phyloP scores from a whole-genome alignment of 768 basidiomycete species.

The Flagelloscypha sp. region DNA sequence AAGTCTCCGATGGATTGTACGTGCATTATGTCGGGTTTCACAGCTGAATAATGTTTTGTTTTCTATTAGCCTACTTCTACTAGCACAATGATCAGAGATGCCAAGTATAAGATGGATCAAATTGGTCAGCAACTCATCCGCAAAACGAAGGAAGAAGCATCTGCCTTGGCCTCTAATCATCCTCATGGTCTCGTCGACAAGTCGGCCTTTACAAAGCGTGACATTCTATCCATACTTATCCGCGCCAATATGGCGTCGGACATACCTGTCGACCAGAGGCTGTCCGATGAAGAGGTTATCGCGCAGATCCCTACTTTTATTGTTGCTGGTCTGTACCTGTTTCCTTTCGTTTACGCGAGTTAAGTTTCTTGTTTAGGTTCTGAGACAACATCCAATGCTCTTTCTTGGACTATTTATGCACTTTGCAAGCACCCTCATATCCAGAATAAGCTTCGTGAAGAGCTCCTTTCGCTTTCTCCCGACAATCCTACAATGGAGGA shows the following conservation, averaged over 20 bases:
- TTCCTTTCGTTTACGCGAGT: conserved; percentile 16
- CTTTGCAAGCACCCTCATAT: conserved; percentile 28
- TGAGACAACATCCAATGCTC: conserved; percentile 11
- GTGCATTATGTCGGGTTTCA: too few relatives aligned
- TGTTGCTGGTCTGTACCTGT: conserved; percentile 36
- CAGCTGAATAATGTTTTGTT: too few relatives aligned
- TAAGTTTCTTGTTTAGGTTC: neutral
- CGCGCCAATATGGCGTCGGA: conserved; percentile 39
- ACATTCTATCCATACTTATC: conserved; percentile 35
- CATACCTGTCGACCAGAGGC: conserved; percentile 25
- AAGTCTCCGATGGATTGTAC: too few relatives aligned
- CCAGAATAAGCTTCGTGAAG: conserved; percentile 37
- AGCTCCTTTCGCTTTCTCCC: conserved; percentile 29
- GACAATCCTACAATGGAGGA: conserved; percentile 44
- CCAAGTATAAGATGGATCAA: too few relatives aligned
- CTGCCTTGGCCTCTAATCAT: conserved; percentile 16
- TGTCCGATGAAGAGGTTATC: conserved; percentile 34
- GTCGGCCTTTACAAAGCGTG: conserved; percentile 25
- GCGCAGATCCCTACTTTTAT: conserved; percentile 39
- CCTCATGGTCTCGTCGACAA: conserved; percentile 23
- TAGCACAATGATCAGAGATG: too few relatives aligned
- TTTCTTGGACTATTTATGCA: conserved; percentile 37
- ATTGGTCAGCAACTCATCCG: too few relatives aligned
- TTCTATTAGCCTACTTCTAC: too few relatives aligned
- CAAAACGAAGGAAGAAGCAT: too few relatives aligned